Percentiles rank a stretch among this genome's conserved stretches.
These are phyloP conservation scores for Leccinum longicurvipes DNA, from an alignment of 768 basidiomycete species.

Conservation along the genomic window DNA sequence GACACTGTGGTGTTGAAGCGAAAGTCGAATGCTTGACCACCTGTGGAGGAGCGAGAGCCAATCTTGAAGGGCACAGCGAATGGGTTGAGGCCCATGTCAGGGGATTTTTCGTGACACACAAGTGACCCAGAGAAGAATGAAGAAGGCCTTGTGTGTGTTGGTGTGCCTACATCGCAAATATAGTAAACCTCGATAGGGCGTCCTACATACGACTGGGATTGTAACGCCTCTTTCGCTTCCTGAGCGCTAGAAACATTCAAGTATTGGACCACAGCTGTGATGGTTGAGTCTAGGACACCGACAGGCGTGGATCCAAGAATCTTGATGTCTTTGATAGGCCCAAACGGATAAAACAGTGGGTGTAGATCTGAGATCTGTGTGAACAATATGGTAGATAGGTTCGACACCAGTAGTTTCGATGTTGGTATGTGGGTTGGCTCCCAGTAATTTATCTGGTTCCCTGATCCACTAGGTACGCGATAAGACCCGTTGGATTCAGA, in stretches of 20 bases:
- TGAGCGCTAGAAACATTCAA: constrained; percentile 48
- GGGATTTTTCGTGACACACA: constrained; percentile 11
- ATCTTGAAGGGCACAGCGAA: constrained; percentile 32
- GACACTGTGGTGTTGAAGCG: constrained; percentile 4
- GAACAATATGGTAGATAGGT: constrained; percentile 65
- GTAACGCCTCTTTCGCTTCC: constrained; percentile 61
- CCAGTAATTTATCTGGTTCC: constrained; percentile 33
- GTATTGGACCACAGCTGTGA: constrained; percentile 66
- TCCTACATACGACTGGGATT: constrained; percentile 60
- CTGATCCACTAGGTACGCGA: constrained; percentile 26
- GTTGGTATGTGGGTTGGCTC: constrained; percentile 40
- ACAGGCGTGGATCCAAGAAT: constrained; percentile 38
- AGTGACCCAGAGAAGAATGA: constrained; percentile 12
- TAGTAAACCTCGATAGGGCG: constrained; percentile 39
- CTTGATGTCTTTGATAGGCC: constrained; percentile 60
- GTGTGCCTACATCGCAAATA: constrained; percentile 21
- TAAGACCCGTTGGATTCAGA: constrained; percentile 25
- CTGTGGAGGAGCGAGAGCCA: constrained; percentile 8
- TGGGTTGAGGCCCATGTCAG: constrained; percentile 30
- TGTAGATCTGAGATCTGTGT: constrained; percentile 63
- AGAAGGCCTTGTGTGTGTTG: constrained; percentile 1
- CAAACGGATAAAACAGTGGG: constrained; percentile 73
- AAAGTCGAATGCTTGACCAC: constrained; percentile 4
- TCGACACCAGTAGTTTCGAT: constrained; percentile 55
- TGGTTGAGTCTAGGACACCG: constrained; percentile 36